A percentile compares a stretch with the other conserved stretches of the same genome.
Conservation (phyloP, 2,329 filamentous ascomycete species). For the Ascochyta viciae-villosae region DNA sequence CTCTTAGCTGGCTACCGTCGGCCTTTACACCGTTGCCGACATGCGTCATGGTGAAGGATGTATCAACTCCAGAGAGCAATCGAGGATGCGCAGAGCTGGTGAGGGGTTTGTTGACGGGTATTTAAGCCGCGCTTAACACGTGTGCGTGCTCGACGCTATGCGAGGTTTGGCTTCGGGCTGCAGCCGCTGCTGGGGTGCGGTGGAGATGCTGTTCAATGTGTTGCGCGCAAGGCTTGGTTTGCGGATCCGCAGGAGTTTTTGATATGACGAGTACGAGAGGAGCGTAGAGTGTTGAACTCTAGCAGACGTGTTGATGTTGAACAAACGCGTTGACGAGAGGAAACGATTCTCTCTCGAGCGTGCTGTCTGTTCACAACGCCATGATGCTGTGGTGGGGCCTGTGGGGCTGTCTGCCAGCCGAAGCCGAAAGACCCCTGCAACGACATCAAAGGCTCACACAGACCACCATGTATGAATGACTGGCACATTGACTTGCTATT, state of each 20-base stretch:
- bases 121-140: conserved; percentile 30
- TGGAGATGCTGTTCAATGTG: conserved; percentile 15
- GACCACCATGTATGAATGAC: not conserved
- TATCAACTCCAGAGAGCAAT: conserved; percentile 23
- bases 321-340: conserved; percentile 21
- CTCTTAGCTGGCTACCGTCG: conserved; percentile 41
- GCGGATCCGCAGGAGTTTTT: not conserved
- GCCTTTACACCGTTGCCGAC: conserved; percentile 21
- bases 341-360: conserved; percentile 6
- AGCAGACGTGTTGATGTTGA: conserved; percentile 35
- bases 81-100: conserved; percentile 20
- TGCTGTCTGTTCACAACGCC: conserved; percentile 5
- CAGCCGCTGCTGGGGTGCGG: conserved; percentile 32
- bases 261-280: not conserved
- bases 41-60: conserved; percentile 37
- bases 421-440: not conserved
- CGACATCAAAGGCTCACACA: not conserved
- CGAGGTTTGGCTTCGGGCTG: conserved; percentile 30
- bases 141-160: conserved; percentile 37
- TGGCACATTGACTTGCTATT: not conserved
- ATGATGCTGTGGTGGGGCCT: conserved; percentile 12
- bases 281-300: conserved; percentile 48
- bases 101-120: conserved; percentile 28
- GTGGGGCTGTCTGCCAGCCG: not conserved
- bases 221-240: not conserved